A percentile compares a stretch with the other conserved stretches of the same genome.
These are phyloP conservation scores for Jamesozyma lodderae DNA, from an alignment of 805 yeast genomes.

Conservation along the genomic window DNA sequence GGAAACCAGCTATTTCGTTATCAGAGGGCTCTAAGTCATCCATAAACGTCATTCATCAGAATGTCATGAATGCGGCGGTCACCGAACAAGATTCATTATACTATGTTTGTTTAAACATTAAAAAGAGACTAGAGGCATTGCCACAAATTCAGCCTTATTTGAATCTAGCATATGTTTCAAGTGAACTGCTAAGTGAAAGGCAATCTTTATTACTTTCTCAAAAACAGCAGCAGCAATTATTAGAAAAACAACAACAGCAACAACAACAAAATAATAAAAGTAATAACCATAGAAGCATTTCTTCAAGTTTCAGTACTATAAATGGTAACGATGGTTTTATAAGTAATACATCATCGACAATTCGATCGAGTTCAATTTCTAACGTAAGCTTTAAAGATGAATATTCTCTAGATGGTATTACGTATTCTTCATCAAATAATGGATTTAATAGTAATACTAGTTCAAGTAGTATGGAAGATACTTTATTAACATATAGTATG, in stretches of 20 bases:
- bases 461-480: slow-evolving; percentile 25
- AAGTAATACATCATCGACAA: slow-evolving; percentile 12
- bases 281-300: slow-evolving; percentile 15
- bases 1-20: slow-evolving; percentile 1
- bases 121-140: slow-evolving; percentile 45
- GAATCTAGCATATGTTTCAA: slow-evolving; percentile 51
- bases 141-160: slow-evolving; percentile 64
- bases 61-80: slow-evolving; percentile 57
- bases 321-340: slow-evolving; percentile 14
- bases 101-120: slow-evolving; percentile 52
- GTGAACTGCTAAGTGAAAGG: slow-evolving; percentile 63
- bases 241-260: slow-evolving; percentile 6
- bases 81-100: slow-evolving; percentile 59
- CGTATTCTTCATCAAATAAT: slow-evolving; percentile 18
- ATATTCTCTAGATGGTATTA: slow-evolving; percentile 19
- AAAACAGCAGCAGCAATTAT: slow-evolving; percentile 26
- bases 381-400: slow-evolving; percentile 28
- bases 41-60: slow-evolving; percentile 14
- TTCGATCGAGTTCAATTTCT: slow-evolving; percentile 32
- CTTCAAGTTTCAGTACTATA: slow-evolving; percentile 11
- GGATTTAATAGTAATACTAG: slow-evolving; percentile 11
- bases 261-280: slow-evolving; percentile 4
- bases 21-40: slow-evolving; percentile 6
- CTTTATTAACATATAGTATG: slow-evolving; percentile 53
- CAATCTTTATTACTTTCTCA: slow-evolving; percentile 49